Base-by-base conservation (phyloP, 2,329 filamentous ascomycete species). In the Aspergillus aculeatus region DNA sequence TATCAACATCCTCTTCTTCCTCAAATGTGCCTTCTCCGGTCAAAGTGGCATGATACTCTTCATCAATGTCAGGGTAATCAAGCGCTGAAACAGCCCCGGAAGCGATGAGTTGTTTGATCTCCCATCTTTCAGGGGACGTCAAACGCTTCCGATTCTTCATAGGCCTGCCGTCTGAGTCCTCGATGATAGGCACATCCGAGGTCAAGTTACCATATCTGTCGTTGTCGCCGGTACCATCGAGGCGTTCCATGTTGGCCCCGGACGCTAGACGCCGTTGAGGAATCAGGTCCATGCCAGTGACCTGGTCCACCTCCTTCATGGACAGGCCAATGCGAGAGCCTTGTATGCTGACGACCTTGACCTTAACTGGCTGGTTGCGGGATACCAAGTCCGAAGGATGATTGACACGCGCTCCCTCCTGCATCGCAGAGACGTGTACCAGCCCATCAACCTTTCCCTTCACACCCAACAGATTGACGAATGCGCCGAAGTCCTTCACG, bases 271-370 rank as follows among this genome's bases (percentile, higher is more conserved):
- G 84, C 60, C 85, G 84, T 64, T 93, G 87, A 0, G 93, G 92
- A 31, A 89, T 86, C 44, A 96, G 79, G 70, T 99, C 95, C 70
- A 86, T 84, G 5, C 95, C 95, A 3, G 90, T 93, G 31, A 86
- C 84, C 74, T 99, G 95, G 68, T 99, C 94, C 16, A 97, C 93
- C 62, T 97, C 94, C 71, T 96, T 96, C 93, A 99, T 97, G 0
- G 93, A 96, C 5, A 99, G 79, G 0, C 92, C 93, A 68, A 98
- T 88, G 29, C 91, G 85, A 56, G 82, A 86, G 4, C 89, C 89
- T 70, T 98, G 90, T 56, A 96, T 88, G 71, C 90, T 96, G 69
- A 89, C 82, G 24, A 99, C 89, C 75, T 99, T 99, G 68, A 98
- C 91, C 74, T 95, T 96, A 56, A 99, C 92, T 1, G 86, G 80